Evolutionary conservation across 345 rosid genomes (phyloP).

Genomic region (Eucalyptus polybractea): DNA sequence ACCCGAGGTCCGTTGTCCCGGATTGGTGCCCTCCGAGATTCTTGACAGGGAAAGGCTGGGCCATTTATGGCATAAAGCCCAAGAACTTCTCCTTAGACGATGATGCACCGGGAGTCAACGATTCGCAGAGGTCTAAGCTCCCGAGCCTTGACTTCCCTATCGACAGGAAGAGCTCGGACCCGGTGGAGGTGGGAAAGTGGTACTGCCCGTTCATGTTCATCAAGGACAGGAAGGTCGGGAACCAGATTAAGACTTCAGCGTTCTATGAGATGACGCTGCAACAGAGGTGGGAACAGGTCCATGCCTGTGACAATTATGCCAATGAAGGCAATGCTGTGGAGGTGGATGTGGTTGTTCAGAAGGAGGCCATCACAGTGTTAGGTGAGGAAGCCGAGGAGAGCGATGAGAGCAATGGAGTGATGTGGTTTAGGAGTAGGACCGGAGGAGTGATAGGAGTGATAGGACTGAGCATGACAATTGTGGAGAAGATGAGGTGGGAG

Average conservation of each 20-base stretch:
- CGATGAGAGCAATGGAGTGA: not conserved
- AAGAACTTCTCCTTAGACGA: not conserved
- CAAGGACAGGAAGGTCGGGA: slow-evolving; percentile 15
- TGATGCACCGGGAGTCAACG: slow-evolving; percentile 39
- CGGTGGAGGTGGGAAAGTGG: slow-evolving; percentile 41
- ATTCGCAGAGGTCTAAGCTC: slow-evolving; percentile 21
- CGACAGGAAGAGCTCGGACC: not conserved
- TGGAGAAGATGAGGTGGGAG: slow-evolving; percentile 41
- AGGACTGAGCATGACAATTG: slow-evolving; percentile 22
- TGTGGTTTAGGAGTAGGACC: slow-evolving; percentile 11
- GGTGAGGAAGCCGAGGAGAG: slow-evolving; percentile 2
- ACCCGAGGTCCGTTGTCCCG: slow-evolving; percentile 31
- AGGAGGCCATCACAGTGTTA: slow-evolving; percentile 5
- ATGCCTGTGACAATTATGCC: slow-evolving; percentile 5
- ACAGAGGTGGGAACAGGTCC: slow-evolving; percentile 46
- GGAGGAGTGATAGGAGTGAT: slow-evolving; percentile 1
- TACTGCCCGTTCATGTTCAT: slow-evolving; percentile 57
- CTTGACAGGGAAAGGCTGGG: slow-evolving; percentile 36
- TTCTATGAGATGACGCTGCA: slow-evolving; percentile 38
- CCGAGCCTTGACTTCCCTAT: slow-evolving; percentile 17
- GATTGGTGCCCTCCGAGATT: slow-evolving; percentile 37
- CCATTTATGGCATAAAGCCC: slow-evolving; percentile 1
- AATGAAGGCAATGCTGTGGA: not conserved
- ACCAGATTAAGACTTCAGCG: slow-evolving; percentile 27
- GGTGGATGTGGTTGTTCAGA: slow-evolving; percentile 11